Conservation (phyloP, 345 rosid species). For the thale cress (Arabidopsis thaliana) region TAIR10.1 NC_003071.7:7139001-7139500, state of each 20-base stretch:
- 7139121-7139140: constrained; percentile 24
- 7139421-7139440: constrained; percentile 7
- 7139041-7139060: constrained; percentile 75
- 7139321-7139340: constrained; percentile 91
- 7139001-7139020: constrained; percentile 69
- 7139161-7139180: neutral
- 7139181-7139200: neutral
- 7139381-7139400: constrained; percentile 10
- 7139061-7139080: constrained; percentile 64
- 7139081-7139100: constrained; percentile 58
- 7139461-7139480: constrained; percentile 17
- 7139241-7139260: constrained; percentile 98
- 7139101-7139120: constrained; percentile 36
- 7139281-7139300: constrained; percentile 92
- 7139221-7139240: constrained; percentile 75
- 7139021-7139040: constrained; percentile 75
- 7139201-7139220: constrained; percentile 75
- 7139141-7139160: constrained; percentile 16
- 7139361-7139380: constrained; percentile 63
- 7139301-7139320: constrained; percentile 95
- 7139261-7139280: constrained; percentile 90
- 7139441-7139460: constrained; percentile 28
- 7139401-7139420: constrained; percentile 11
- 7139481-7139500: constrained; percentile 17
- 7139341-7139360: constrained; percentile 99